Evolutionary conservation across 345 rosid species (phyloP).

Genomic region (Citrus hindsii): DNA sequence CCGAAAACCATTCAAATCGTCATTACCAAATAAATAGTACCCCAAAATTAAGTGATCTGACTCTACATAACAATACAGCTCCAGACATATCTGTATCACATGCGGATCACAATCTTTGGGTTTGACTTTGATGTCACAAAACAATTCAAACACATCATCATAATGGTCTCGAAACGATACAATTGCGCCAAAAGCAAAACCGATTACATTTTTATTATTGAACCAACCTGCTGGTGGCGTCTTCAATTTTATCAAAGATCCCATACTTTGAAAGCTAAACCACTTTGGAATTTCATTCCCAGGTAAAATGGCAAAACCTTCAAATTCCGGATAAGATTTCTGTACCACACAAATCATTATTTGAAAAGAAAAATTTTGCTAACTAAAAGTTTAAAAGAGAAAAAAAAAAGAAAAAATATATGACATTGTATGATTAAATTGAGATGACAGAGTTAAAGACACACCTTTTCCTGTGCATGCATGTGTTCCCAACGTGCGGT

Average conservation of each 20-base stretch:
- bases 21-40: too few relatives aligned
- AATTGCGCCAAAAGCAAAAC: conserved; percentile 3
- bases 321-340: not conserved
- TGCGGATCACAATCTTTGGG: not conserved
- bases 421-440: not conserved
- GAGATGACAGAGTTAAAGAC: too few relatives aligned
- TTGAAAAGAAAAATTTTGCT: not conserved
- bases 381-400: not conserved
- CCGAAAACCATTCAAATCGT: too few relatives aligned
- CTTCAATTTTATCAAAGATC: not conserved
- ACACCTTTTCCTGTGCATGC: too few relatives aligned
- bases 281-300: too few relatives aligned
- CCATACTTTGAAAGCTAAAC: too few relatives aligned
- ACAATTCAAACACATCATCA: not conserved
- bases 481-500: too few relatives aligned
- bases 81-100: not conserved
- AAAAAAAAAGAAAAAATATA: not conserved
- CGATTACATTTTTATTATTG: not conserved
- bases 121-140: not conserved
- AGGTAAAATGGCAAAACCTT: not conserved
- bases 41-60: too few relatives aligned
- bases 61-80: too few relatives aligned
- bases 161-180: not conserved
- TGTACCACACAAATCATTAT: not conserved
- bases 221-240: not conserved